Conservation (phyloP, 495 filamentous ascomycete genomes). For the Penicillium ochrochloron region DNA sequence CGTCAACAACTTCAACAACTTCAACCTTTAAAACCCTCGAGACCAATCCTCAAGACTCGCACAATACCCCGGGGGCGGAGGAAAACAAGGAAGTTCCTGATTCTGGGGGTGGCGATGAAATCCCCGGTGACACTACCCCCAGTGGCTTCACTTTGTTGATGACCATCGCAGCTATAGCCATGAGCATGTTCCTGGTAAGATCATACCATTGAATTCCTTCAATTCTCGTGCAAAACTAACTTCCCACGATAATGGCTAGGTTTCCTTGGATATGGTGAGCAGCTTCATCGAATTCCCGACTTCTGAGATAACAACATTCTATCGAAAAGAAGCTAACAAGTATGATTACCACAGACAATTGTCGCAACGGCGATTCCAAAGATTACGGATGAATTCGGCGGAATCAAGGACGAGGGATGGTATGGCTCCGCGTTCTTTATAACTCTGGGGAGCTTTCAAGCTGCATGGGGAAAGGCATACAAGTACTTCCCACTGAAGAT, state of each 20-base stretch:
- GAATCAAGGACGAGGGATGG: conserved; percentile 52
- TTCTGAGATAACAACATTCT: too few relatives aligned
- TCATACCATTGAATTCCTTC: too few relatives aligned
- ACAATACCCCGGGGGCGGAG: too few relatives aligned
- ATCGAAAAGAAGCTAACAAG: too few relatives aligned
- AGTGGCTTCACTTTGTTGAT: background rate
- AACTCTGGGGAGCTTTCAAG: conserved; percentile 57
- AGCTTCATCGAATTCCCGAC: background rate
- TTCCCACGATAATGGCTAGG: too few relatives aligned
- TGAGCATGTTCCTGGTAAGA: conserved; percentile 14
- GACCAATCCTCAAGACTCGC: too few relatives aligned
- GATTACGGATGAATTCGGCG: conserved; percentile 57
- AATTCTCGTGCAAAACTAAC: too few relatives aligned
- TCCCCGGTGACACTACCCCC: too few relatives aligned
- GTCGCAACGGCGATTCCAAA: conserved; percentile 52
- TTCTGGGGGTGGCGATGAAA: too few relatives aligned
- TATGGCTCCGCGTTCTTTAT: conserved; percentile 64
- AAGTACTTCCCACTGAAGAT: conserved; percentile 57
- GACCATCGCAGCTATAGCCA: conserved; percentile 3
- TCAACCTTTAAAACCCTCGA: too few relatives aligned
- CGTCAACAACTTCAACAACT: too few relatives aligned
- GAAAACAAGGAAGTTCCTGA: too few relatives aligned
- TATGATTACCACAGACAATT: conserved; percentile 31
- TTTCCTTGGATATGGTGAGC: conserved; percentile 11
- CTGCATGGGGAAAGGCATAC: conserved; percentile 57